Evolutionary conservation across 441 rosid genomes (phyloP).

Genomic region (Jatropha podagrica): DNA sequence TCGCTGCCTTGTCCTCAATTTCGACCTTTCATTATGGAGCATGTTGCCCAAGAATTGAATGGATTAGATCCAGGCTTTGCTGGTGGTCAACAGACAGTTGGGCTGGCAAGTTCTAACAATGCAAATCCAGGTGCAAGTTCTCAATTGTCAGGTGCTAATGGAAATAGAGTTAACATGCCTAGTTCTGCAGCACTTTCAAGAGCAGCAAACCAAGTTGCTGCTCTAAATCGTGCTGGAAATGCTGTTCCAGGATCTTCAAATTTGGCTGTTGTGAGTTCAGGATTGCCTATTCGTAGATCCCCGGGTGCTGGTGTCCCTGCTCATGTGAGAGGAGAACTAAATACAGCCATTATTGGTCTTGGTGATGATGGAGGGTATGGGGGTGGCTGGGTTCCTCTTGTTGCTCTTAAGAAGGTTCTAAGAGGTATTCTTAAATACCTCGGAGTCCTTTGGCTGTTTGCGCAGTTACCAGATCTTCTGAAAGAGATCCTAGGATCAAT

Average conservation of each 20-base stretch:
- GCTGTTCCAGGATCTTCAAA: slow-evolving; percentile 64
- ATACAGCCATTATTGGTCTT: slow-evolving; percentile 95
- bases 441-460: slow-evolving; percentile 89
- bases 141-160: slow-evolving; percentile 59
- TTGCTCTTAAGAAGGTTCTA: slow-evolving; percentile 95
- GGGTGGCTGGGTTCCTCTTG: slow-evolving; percentile 99
- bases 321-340: slow-evolving; percentile 91
- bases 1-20: slow-evolving; percentile 99
- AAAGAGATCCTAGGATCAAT: slow-evolving; percentile 95
- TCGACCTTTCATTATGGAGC: slow-evolving; percentile 99
- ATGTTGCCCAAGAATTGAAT: slow-evolving; percentile 96
- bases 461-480: slow-evolving; percentile 82
- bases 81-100: slow-evolving; percentile 66
- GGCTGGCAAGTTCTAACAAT: slow-evolving; percentile 45
- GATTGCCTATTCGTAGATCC: slow-evolving; percentile 79
- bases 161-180: slow-evolving; percentile 68
- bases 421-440: slow-evolving; percentile 94
- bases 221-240: slow-evolving; percentile 70
- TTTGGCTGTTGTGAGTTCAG: slow-evolving; percentile 54
- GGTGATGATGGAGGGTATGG: slow-evolving; percentile 99
- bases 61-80: slow-evolving; percentile 81
- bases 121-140: slow-evolving; percentile 50
- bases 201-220: slow-evolving; percentile 57
- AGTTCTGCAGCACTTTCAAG: slow-evolving; percentile 62
- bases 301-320: slow-evolving; percentile 84